Evolutionary conservation across 257 asterid species (phyloP), one percentile per base, ranked within the genome.

Genomic region (Haberlea rhodopensis): DNA sequence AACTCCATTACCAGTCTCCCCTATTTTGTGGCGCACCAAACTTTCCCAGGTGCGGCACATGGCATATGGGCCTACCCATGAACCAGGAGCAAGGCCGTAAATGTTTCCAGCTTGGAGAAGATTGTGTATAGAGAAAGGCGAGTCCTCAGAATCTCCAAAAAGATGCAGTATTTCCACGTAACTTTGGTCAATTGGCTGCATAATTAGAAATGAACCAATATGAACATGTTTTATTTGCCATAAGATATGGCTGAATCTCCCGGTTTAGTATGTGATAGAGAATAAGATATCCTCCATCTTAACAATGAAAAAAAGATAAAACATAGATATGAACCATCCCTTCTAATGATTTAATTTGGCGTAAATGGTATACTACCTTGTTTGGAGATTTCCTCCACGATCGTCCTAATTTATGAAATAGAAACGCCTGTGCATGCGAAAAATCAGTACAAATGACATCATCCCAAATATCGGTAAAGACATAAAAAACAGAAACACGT

Each of bases 61-160:
- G 64, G 99, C 99, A 76, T 94, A 94, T 0, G 99, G 99, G 23
- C 99, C 97, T 25, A 94, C 86, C 99, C 99, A 94, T 57, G 99
- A 90, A 48, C 99, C 99, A 8, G 94, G 90, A 65, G 95, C 84
- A 72, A 94, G 95, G 32, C 91, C 97, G 69, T 87, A 94, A 48
- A 84, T 79, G 73, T 80, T 83, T 61, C 99, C 99, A 48, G 85
- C 95, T 84, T 84, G 75, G 32, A 94, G 96, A 84, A 94, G 99
- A 82, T 86, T 86, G 85, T 94, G 99, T 69, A 94, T 81, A 61
- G 99, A 94, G 74, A 81, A 90, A 24, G 95, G 84, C 19, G 99
- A 80, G 23, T 75, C 88, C 64, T 84, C 89, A 22, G 89, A 77
- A 77, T 94, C 99, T 40, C 95, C 97, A 76, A 94, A 90, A 58